Evolutionary conservation across 331 rosid species (phyloP).

Genomic region (Rhamnella rubrinervis): DNA sequence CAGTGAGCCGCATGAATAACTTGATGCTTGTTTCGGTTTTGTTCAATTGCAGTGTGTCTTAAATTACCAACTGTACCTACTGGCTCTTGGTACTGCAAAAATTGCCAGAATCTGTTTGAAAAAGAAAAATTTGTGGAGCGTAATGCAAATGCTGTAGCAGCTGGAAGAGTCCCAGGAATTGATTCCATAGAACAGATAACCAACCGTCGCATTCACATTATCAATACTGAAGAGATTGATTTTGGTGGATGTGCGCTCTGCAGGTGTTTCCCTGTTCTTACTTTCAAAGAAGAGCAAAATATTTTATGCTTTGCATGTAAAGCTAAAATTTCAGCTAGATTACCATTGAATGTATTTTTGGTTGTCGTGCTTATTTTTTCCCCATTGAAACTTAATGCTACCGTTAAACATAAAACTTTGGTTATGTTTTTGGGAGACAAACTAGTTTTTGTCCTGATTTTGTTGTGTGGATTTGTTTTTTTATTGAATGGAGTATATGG

Average conservation of each 20-base stretch:
- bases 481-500: background rate
- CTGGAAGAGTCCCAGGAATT: conserved; percentile 60
- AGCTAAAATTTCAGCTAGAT: background rate
- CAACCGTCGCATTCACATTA: conserved; percentile 79
- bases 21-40: conserved; percentile 3
- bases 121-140: conserved; percentile 52
- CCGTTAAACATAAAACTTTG: too few relatives aligned
- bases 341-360: background rate
- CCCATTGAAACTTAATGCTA: too few relatives aligned
- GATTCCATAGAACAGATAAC: conserved; percentile 69
- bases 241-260: conserved; percentile 93
- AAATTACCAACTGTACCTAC: conserved; percentile 55
- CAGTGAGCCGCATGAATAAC: conserved; percentile 6
- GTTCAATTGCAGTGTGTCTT: conserved; percentile 66
- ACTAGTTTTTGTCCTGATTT: background rate
- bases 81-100: conserved; percentile 87
- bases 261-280: conserved; percentile 45
- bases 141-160: conserved; percentile 66
- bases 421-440: background rate
- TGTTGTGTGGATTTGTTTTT: background rate
- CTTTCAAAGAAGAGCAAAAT: background rate
- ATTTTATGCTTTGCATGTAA: background rate
- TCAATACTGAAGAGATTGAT: conserved; percentile 57
- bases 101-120: conserved; percentile 60
- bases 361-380: background rate